phyloP scores from a whole-genome alignment of 2,329 filamentous ascomycete species.

The Ophiostoma australiae region DNA sequence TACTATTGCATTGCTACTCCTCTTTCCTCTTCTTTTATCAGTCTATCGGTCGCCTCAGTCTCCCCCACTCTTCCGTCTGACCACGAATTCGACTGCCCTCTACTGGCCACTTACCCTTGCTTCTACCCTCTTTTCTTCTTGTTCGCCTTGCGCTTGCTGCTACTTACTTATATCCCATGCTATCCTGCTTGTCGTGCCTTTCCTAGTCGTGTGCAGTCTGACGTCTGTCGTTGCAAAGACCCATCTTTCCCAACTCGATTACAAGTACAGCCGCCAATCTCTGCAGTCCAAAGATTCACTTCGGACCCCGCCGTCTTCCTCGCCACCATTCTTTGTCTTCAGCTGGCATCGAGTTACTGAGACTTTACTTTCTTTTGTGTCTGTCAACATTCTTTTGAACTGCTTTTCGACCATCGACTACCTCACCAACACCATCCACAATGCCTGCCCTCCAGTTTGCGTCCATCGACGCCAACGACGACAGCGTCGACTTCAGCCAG shows the following conservation, averaged over 20 bases:
- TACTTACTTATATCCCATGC: neutral
- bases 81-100: conserved; percentile 7
- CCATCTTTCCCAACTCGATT: neutral
- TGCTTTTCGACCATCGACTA: neutral
- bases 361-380: neutral
- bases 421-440: neutral
- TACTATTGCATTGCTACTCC: neutral
- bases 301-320: conserved; percentile 17
- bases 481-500: conserved; percentile 25
- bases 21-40: neutral
- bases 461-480: conserved; percentile 27
- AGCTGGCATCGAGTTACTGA: neutral
- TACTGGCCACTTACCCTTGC: conserved; percentile 11
- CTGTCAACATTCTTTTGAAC: neutral
- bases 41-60: neutral
- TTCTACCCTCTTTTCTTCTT: neutral
- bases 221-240: neutral
- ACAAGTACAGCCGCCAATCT: neutral
- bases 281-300: neutral
- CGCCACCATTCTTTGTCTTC: neutral
- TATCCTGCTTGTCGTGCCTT: neutral
- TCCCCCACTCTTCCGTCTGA: neutral
- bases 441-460: conserved; percentile 27
- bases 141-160: neutral
- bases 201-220: neutral